phyloP scores from a whole-genome alignment of 192 early-diverging fungal genomes.

The Coemansia sp. region DNA sequence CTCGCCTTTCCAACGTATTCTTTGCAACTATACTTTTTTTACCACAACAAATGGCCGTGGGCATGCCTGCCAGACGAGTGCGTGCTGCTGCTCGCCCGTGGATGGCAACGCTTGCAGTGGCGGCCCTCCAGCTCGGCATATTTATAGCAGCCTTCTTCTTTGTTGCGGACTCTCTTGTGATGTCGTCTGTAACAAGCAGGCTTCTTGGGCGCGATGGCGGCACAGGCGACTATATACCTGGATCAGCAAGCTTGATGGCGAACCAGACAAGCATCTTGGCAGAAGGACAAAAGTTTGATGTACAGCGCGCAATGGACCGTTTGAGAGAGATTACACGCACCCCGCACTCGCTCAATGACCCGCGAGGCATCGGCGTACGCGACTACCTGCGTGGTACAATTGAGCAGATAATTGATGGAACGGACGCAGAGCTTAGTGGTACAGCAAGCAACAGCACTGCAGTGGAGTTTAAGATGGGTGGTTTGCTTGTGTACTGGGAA shows the following conservation, averaged over 20 bases:
- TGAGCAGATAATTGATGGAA: constrained; percentile 15
- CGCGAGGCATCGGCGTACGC: constrained; percentile 46
- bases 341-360: constrained; percentile 56
- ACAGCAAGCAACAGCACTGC: constrained; percentile 28
- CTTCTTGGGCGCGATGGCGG: constrained; percentile 17
- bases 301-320: constrained; percentile 35
- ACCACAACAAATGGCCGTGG: neutral
- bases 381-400: constrained; percentile 44
- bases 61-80: neutral
- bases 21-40: neutral
- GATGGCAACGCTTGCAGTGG: constrained; percentile 8
- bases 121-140: constrained; percentile 15
- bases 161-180: constrained; percentile 19
- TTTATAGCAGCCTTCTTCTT: constrained; percentile 28
- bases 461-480: constrained; percentile 31
- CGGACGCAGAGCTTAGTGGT: constrained; percentile 30
- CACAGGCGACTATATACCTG: neutral
- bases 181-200: constrained; percentile 18
- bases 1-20: neutral
- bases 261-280: neutral
- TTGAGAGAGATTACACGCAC: constrained; percentile 35
- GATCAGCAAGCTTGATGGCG: neutral
- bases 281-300: constrained; percentile 27
- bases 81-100: neutral
- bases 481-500: constrained; percentile 46